Conservation (phyloP, 768 basidiomycete species). For the Auriscalpium vulgare region DNA sequence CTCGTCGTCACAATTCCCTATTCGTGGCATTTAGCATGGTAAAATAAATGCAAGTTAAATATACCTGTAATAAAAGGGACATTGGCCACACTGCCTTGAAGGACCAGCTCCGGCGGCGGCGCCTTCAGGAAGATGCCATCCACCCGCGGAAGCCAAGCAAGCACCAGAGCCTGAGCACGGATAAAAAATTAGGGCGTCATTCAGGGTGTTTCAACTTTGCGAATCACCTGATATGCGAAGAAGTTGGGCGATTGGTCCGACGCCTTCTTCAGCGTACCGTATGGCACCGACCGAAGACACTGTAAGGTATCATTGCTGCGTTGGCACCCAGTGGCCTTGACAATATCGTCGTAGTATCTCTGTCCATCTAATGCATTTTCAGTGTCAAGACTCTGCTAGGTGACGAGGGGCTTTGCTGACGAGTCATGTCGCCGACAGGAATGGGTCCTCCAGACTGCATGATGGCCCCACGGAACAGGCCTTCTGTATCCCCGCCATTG, state of each 20-base stretch:
- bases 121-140: conserved; percentile 20
- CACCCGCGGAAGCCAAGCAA: conserved; percentile 19
- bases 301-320: conserved; percentile 27
- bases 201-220: not conserved
- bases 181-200: not conserved
- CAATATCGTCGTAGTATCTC: conserved; percentile 34
- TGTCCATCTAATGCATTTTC: conserved; percentile 18
- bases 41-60: not conserved
- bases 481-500: conserved; percentile 30
- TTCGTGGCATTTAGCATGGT: not conserved
- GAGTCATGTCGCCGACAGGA: conserved; percentile 22
- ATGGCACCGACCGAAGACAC: conserved; percentile 35
- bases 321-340: conserved; percentile 29
- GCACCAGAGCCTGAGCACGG: conserved; percentile 15
- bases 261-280: conserved; percentile 21
- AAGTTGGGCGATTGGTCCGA: conserved; percentile 25
- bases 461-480: conserved; percentile 35
- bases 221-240: conserved; percentile 24
- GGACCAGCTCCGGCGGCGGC: conserved; percentile 15
- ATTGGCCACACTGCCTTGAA: conserved; percentile 13
- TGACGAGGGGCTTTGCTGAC: not conserved
- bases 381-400: too few species aligned
- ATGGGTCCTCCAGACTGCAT: conserved; percentile 38
- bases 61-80: conserved; percentile 17
- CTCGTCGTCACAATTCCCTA: conserved; percentile 52